These are phyloP conservation scores for Microcos paniculata DNA, from an alignment of 345 rosid genomes.

Conservation along the genomic window DNA sequence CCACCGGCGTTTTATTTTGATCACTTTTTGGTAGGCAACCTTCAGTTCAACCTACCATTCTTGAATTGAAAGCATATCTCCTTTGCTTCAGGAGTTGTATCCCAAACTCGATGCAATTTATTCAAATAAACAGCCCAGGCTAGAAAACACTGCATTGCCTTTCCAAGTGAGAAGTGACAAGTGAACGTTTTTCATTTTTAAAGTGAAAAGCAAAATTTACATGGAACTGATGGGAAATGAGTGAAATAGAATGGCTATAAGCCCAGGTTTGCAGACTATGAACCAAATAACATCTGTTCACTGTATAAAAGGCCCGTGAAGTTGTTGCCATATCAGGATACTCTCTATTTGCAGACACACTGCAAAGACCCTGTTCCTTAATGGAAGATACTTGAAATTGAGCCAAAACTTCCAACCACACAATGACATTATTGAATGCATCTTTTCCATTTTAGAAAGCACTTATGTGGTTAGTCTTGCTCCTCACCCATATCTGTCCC, in stretches of 20 bases:
- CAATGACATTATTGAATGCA: not conserved
- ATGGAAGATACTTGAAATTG: not conserved
- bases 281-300: not conserved
- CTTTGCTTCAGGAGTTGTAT: not conserved
- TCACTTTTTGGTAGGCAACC: not conserved
- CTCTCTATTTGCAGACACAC: not conserved
- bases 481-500: not conserved
- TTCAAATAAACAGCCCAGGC: not conserved
- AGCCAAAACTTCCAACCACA: not conserved
- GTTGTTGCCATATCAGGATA: not conserved
- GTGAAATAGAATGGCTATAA: not conserved
- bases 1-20: not conserved
- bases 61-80: not conserved
- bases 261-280: not conserved
- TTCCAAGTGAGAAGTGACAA: not conserved
- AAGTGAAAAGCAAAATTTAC: not conserved
- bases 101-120: not conserved
- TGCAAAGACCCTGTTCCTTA: not conserved
- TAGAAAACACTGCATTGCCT: not conserved
- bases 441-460: too few relatives aligned
- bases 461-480: not conserved
- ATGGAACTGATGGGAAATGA: not conserved
- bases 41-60: conserved; percentile 14
- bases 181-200: not conserved
- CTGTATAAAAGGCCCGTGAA: not conserved